Evolutionary conservation across 345 rosid species (phyloP), one percentile per base, ranked within the genome.

Genomic region (Brassica napus): DNA sequence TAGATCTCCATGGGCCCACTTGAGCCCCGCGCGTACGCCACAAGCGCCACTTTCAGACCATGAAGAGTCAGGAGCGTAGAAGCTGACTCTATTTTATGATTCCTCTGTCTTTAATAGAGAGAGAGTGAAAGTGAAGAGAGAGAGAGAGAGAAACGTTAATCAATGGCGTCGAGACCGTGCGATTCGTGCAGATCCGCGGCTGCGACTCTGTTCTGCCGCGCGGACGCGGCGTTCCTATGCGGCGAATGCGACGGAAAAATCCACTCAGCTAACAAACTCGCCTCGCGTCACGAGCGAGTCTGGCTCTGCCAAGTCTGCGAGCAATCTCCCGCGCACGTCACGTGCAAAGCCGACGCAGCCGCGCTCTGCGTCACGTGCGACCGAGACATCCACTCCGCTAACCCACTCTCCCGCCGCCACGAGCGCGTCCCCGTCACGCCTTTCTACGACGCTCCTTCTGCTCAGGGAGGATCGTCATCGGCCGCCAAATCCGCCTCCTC

Each of bases 281-380:
- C 95, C 4, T 91, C 95, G 6, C 92, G 95, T 54, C 98, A 94
- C 86, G 92, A 90, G 47, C 97, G 98, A 11, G 97, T 92, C 34
- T 85, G 85, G 85, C 73, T 94, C 8, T 94, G 98, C 75, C 91
- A 89, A 71, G 97, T 94, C 35, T 94, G 98, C 71, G 98, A 94
- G 85, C 98, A 94, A 74, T 91, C 92, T 0, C 98, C 98, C 0
- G 97, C 97, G 0, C 88, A 92, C 77, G 92, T 94, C 79, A 94
- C 91, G 54, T 94, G 98, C 88, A 89, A 90, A 82, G 98, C 97
- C 4, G 98, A 94, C 76, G 98, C 98, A 1, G 98, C 98, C 1
- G 87, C 94, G 2, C 92, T 94, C 63, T 94, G 98, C 79, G 74
- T 86, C 80, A 77, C 94, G 52, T 94, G 98, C 74, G 98, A 94